Conservation (phyloP, 345 rosid species). For the Zanthoxylum bungeanum region DNA sequence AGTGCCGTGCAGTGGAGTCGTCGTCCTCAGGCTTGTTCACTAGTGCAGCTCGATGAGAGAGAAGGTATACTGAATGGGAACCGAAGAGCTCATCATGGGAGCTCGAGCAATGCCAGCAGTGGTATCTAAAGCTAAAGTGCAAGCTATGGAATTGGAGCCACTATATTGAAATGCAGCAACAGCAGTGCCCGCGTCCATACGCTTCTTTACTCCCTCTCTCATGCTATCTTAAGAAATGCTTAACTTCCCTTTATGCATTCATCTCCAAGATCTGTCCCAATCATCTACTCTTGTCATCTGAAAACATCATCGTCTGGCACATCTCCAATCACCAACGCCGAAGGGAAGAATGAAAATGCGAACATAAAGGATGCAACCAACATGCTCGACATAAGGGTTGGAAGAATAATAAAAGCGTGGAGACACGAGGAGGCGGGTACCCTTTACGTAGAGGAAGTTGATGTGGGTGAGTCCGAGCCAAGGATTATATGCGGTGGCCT, state of each 20-base stretch:
- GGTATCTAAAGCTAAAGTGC: slow-evolving; percentile 16
- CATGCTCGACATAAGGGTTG: slow-evolving; percentile 83
- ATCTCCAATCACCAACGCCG: not conserved
- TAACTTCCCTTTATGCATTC: not conserved
- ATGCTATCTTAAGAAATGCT: not conserved
- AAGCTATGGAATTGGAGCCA: not conserved
- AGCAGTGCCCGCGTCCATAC: slow-evolving; percentile 15
- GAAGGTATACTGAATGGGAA: not conserved
- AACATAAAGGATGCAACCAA: slow-evolving; percentile 52
- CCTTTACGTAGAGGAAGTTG: slow-evolving; percentile 88
- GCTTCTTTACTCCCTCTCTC: not conserved
- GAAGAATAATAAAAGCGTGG: slow-evolving; percentile 80
- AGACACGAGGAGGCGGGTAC: slow-evolving; percentile 93
- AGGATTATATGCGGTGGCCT: slow-evolving; percentile 92
- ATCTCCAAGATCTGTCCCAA: not conserved
- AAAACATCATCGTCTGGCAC: not conserved
- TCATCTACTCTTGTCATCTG: not conserved
- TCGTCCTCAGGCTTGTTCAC: not conserved
- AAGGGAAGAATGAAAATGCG: not conserved
- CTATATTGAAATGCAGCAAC: slow-evolving; percentile 5
- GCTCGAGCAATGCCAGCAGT: slow-evolving; percentile 29
- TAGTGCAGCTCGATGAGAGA: not conserved
- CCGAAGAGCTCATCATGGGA: slow-evolving; percentile 21
- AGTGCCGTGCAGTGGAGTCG: not conserved
- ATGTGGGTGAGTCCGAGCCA: slow-evolving; percentile 76